Evolutionary conservation across 805 yeast species (phyloP).

Genomic region (Spathaspora girioi): DNA sequence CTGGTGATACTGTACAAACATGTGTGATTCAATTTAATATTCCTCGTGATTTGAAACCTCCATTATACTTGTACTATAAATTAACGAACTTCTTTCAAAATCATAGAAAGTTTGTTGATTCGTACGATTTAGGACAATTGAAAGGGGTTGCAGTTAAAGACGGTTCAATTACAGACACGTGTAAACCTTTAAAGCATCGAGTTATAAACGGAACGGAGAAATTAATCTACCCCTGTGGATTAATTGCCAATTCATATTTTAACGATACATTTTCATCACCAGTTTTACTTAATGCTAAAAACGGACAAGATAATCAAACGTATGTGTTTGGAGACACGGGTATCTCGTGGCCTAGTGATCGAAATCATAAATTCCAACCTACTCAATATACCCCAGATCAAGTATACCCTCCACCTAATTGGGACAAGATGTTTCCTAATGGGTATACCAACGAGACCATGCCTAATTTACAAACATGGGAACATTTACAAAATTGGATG

Average conservation of each 20-base stretch:
- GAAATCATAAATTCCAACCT: conserved; percentile 59
- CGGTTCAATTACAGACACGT: conserved; percentile 41
- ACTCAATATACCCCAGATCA: conserved; percentile 65
- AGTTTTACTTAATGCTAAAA: conserved; percentile 39
- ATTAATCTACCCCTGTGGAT: conserved; percentile 83
- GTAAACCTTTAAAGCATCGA: conserved; percentile 34
- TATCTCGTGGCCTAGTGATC: conserved; percentile 85
- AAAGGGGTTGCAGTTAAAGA: conserved; percentile 66
- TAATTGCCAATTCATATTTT: conserved; percentile 88
- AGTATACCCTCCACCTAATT: conserved; percentile 92
- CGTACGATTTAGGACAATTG: conserved; percentile 77
- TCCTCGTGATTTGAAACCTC: conserved; percentile 66
- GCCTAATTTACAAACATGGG: conserved; percentile 75
- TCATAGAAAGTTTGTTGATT: conserved; percentile 88
- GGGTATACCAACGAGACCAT: conserved; percentile 84
- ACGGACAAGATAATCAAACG: conserved; percentile 41
- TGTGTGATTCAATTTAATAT: conserved; percentile 72
- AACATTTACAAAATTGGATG: conserved; percentile 96
- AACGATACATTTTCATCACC: conserved; percentile 77
- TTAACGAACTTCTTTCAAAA: conserved; percentile 91
- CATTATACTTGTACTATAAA: conserved; percentile 76
- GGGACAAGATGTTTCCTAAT: conserved; percentile 75
- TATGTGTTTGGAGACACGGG: conserved; percentile 47
- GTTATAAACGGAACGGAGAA: conserved; percentile 42
- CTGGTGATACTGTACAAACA: conserved; percentile 30